Percentiles rank a stretch among this genome's conserved stretches.
These are phyloP conservation scores for Lineolata rhizophorae DNA, from an alignment of 495 filamentous ascomycete species.

Conservation along the genomic window DNA sequence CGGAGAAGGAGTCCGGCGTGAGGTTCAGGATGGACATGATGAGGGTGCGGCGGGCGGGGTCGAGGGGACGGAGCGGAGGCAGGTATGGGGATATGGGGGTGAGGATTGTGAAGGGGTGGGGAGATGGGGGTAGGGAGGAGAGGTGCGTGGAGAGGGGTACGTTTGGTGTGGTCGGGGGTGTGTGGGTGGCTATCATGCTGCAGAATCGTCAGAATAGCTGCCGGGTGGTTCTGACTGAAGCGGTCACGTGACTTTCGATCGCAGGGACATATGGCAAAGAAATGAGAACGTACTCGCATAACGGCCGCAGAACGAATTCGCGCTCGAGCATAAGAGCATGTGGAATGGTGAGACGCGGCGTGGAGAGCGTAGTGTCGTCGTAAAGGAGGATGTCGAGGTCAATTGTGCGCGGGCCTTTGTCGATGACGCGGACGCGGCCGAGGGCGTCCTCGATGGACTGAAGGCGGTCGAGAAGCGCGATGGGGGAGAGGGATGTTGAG, in stretches of 20 bases:
- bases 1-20: constrained; percentile 93
- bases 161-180: background rate
- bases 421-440: constrained; percentile 62
- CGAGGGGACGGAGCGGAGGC: constrained; percentile 38
- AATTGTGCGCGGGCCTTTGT: constrained; percentile 84
- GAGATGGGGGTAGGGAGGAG: constrained; percentile 30
- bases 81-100: constrained; percentile 41
- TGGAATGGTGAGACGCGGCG: constrained; percentile 58
- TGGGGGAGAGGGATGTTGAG: constrained; percentile 53
- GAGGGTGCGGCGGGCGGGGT: constrained; percentile 42
- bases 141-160: constrained; percentile 24
- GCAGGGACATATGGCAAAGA: background rate
- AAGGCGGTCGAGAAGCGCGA: constrained; percentile 53
- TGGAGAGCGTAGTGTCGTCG: constrained; percentile 38
- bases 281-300: constrained; percentile 48
- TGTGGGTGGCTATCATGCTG: no score
- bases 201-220: no score
- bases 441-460: constrained; percentile 63
- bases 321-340: constrained; percentile 73
- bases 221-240: no score
- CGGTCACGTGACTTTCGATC: no score
- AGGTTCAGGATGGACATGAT: constrained; percentile 92
- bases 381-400: constrained; percentile 90
- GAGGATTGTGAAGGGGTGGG: constrained; percentile 36
- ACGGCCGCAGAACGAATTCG: constrained; percentile 78